Evolutionary conservation across 163 green algal genomes (phyloP), one percentile per base, ranked within the genome.

Genomic region (Chlamydomonas reinhardtii): DNA sequence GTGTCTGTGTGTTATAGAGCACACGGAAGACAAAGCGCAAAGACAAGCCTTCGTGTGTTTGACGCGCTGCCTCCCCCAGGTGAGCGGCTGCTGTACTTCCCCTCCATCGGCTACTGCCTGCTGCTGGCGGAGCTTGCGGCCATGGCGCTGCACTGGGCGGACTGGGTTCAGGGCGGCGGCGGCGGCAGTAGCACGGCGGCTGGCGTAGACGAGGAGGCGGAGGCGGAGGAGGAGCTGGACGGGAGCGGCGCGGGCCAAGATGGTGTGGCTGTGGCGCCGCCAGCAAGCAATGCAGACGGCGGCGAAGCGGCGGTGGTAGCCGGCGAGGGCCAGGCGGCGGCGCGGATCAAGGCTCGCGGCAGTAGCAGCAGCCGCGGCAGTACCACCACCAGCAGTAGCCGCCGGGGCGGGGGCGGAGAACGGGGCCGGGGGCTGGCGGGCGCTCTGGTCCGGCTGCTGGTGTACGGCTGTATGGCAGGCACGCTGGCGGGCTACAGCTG

Each of bases 31-130:
- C n/a, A n/a, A n/a, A n/a, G n/a, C n/a, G n/a, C n/a, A n/a, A n/a
- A n/a, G n/a, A n/a, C n/a, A n/a, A n/a, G n/a, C n/a, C 48, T 56
- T 8, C 39, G 5, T 48, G 39, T 8, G 5, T 8, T 48, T 8
- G 39, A 48, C 39, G 39, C 39, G 48, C 31, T 6, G 11, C 31
- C 31, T 24, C 27, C 56, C 0, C 25, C 69, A 88, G 83, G 91
- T 0, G 96, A 98, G 87, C 82, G 96, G 25, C 93, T 98, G 89
- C 91, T 98, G 56, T 97, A 98, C 88, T 68, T 97, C 19, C 96
- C 96, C 2, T 97, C 94, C 16, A 68, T 97, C 2, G 96, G 95
- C 27, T 96, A 89, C 69, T 95, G 93, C 84, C 52, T 97, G 27
- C 83, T 98, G 84, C 8, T 92, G 22, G 92, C 92, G 0, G 83